These are phyloP conservation scores for Colletotrichum spinosum DNA, from an alignment of 2,329 filamentous ascomycete genomes.

Conservation along the genomic window DNA sequence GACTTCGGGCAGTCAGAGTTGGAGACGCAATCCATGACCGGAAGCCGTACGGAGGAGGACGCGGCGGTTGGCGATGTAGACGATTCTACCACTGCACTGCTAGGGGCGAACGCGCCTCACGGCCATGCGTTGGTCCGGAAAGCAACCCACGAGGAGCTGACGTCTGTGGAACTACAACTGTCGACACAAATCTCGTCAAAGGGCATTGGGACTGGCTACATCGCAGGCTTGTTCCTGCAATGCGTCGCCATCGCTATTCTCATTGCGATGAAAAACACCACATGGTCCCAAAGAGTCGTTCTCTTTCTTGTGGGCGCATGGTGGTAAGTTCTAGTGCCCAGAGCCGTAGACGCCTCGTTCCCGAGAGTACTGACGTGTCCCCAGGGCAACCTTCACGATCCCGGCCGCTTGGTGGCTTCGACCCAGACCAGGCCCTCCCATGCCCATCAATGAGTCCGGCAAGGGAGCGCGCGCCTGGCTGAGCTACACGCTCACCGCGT, in stretches of 20 bases:
- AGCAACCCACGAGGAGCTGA: conserved; percentile 60
- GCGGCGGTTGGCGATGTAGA: conserved; percentile 44
- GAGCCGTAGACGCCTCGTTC: conserved; percentile 50
- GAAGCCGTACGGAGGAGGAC: conserved; percentile 46
- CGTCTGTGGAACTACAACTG: conserved; percentile 78
- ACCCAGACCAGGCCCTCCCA: conserved; percentile 86
- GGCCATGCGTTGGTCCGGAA: conserved; percentile 50
- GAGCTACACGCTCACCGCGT: conserved; percentile 83
- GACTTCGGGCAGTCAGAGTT: conserved; percentile 46
- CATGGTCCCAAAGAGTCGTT: conserved; percentile 87
- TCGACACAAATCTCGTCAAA: conserved; percentile 93
- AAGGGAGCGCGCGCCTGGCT: conserved; percentile 64
- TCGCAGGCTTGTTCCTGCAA: conserved; percentile 86
- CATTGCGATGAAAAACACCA: conserved; percentile 78
- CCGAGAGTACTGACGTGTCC: too few species aligned
- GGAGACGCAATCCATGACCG: conserved; percentile 51
- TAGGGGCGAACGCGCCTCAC: conserved; percentile 49
- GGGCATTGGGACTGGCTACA: conserved; percentile 94
- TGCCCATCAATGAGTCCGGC: conserved; percentile 58
- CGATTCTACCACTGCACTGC: conserved; percentile 60
- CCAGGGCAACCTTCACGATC: conserved; percentile 76
- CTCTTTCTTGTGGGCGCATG: conserved; percentile 88
- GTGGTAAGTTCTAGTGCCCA: conserved; percentile 67
- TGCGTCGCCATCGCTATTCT: conserved; percentile 83
- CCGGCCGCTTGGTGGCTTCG: conserved; percentile 90